Base-by-base conservation (phyloP, 2,329 filamentous ascomycete genomes). In the Arthrobotrys musiformis region DNA sequence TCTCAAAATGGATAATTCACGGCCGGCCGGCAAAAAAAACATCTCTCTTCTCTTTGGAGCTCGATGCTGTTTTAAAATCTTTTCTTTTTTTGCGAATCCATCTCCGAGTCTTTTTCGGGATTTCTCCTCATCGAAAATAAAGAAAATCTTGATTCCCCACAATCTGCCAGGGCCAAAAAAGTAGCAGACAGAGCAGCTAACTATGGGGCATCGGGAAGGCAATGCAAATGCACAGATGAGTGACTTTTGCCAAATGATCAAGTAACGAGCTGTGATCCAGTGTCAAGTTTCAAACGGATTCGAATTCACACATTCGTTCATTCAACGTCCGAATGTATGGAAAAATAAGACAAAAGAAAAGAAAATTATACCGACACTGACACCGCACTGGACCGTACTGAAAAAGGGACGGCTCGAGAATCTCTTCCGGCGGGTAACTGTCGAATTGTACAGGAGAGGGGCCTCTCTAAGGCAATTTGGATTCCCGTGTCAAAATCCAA, bases 241-340 rank as follows among this genome's bases (percentile, higher is more conserved):
- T 73, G 69, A 62, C 64, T 73, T 73, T 73, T 73, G 61, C 69
- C 50, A 35, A 61, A 61, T 64, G 44, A 67, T 67, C 70, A 60
- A 35, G 50, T 35, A 56, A 35, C 50, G 30, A 35, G 50, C 26
- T 33, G 50, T 33, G 67, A 30, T 42, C 33, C 22, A 42, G 48
- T 54, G 11, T 52, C 19, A 56, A 56, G 28, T 56, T 35, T 37
- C 50, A 28, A 35, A n/a, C n/a, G n/a, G n/a, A 37, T 61, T 61
- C 24, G 8, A 35, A 35, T 35, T 11, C 30, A 35, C n/a, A n/a
- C n/a, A n/a, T n/a, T n/a, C n/a, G n/a, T n/a, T n/a, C n/a, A n/a
- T n/a, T 5, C 19, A 58, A 64, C 48, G 61, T 42, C 46, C 68
- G 37, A 35, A 52, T 64, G 17, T n/a, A n/a, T n/a, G 61, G 37